phyloP scores from a whole-genome alignment of 73 alveolate species.

The Paramecium octaurelia region DNA sequence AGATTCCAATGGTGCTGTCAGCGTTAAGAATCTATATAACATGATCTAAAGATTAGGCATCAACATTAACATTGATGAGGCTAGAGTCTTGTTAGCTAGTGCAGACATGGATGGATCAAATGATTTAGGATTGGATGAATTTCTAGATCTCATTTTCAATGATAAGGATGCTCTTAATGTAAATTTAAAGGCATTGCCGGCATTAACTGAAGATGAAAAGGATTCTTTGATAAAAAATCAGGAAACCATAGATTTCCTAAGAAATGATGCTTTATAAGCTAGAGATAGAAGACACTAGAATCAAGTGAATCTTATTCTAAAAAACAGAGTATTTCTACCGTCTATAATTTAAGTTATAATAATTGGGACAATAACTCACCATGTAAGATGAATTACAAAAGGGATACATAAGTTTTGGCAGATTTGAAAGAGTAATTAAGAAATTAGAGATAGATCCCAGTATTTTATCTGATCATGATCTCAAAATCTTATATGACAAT shows the following conservation, averaged over 20 bases:
- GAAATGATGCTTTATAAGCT: slow-evolving; percentile 60
- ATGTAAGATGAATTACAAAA: slow-evolving; percentile 19
- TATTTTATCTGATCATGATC: slow-evolving; percentile 28
- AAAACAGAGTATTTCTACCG: slow-evolving; percentile 48
- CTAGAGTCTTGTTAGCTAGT: slow-evolving; percentile 85
- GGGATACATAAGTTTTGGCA: slow-evolving; percentile 6
- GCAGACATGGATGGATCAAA: slow-evolving; percentile 86
- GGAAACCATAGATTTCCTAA: slow-evolving; percentile 56
- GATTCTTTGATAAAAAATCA: neutral
- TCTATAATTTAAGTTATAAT: slow-evolving; percentile 30
- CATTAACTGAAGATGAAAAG: slow-evolving; percentile 57
- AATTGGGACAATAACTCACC: slow-evolving; percentile 13
- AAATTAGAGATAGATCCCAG: slow-evolving; percentile 52
- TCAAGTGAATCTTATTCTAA: slow-evolving; percentile 54
- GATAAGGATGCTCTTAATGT: slow-evolving; percentile 71
- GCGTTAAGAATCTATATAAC: slow-evolving; percentile 75
- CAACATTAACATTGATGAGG: slow-evolving; percentile 91
- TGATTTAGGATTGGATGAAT: slow-evolving; percentile 85
- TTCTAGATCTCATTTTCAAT: slow-evolving; percentile 84
- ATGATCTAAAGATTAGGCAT: slow-evolving; percentile 93
- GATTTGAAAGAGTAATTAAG: slow-evolving; percentile 17
- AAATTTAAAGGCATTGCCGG: slow-evolving; percentile 67
- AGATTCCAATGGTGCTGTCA: slow-evolving; percentile 74
- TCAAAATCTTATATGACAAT: slow-evolving; percentile 26
- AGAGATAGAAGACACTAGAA: slow-evolving; percentile 61